Evolutionary conservation across 2,329 filamentous ascomycete species (phyloP).

Genomic region (Talaromyces sp.): DNA sequence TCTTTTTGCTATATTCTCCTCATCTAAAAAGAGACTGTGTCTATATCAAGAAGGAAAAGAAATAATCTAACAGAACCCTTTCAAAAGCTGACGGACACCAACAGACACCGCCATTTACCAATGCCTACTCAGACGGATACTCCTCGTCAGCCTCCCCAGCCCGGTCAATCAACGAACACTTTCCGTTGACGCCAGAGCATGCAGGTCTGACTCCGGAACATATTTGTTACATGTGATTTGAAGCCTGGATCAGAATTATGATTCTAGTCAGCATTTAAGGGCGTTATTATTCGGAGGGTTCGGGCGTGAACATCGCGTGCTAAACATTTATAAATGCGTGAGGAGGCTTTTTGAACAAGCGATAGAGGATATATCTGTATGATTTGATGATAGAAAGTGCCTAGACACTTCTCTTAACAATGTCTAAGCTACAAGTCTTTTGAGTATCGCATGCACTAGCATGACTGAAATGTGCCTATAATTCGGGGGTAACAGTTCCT

Average conservation of each 20-base stretch:
- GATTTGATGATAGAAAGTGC: background rate
- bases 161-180: slow-evolving; percentile 33
- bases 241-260: background rate
- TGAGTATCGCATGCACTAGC: background rate
- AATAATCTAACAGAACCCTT: slow-evolving; percentile 6
- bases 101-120: slow-evolving; percentile 38
- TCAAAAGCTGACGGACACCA: slow-evolving; percentile 22
- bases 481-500: background rate
- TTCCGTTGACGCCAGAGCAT: slow-evolving; percentile 43
- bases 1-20: background rate
- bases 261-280: background rate
- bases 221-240: background rate
- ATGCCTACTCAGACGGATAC: slow-evolving; percentile 39
- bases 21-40: background rate
- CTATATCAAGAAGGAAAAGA: background rate
- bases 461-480: background rate
- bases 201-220: slow-evolving; percentile 38
- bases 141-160: slow-evolving; percentile 44
- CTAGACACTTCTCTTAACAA: background rate
- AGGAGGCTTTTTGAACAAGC: background rate
- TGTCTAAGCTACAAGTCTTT: background rate
- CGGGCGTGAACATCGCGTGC: too few relatives aligned
- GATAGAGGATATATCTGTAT: background rate
- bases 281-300: background rate
- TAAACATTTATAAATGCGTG: background rate